Base-by-base conservation (phyloP, 2,329 filamentous ascomycete species). In the Calonectria multiphialidica region DNA sequence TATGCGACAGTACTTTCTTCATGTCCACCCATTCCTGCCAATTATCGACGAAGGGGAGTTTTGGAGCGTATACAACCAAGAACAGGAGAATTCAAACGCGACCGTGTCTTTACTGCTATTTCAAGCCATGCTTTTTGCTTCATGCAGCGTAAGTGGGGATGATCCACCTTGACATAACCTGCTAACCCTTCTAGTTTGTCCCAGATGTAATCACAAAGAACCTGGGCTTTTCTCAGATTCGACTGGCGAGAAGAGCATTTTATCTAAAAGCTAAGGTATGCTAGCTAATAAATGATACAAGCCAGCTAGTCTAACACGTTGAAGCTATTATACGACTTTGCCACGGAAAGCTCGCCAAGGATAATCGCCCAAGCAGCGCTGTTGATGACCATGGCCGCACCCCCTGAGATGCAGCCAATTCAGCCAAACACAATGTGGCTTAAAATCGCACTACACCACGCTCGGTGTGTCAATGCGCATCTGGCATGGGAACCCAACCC, bases 381-480 rank as follows among this genome's bases (percentile, higher is more conserved):
- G 2, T 28, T 65, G 12, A 25, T 65, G 35, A 65, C 62, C 45
- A 50, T 65, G 33, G 45, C 44, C 16, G 30, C 62, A 3, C 45
- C 59, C 8, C 45, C 45, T 1, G 62, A 65, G 23, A 23, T 47
- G 28, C 44, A 65, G 13, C 62, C 44, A 6, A 65, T 30, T 13
- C 28, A 65, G 7, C 45, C 45, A 40, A 65, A 53, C 35, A 50
- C 62, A 25, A 65, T 65, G 62, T 65, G 62, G 62, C 45, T 65
- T 3, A 50, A 53, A 25, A 53, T 65, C 53, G 62, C 62, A 3
- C 8, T 65, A 8, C 62, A 65, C 16, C 62, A 65, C 10, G 62
- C 62, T n/a, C 16, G 45, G 21, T 65, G 62, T 5, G 45, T 40
- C 7, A 49, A 47, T 30, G 62, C 62, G 2, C 62, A 65, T 37